Base-by-base conservation (phyloP, 1,139 yeast genomes). In the Magnusiomyces fungicola region DNA sequence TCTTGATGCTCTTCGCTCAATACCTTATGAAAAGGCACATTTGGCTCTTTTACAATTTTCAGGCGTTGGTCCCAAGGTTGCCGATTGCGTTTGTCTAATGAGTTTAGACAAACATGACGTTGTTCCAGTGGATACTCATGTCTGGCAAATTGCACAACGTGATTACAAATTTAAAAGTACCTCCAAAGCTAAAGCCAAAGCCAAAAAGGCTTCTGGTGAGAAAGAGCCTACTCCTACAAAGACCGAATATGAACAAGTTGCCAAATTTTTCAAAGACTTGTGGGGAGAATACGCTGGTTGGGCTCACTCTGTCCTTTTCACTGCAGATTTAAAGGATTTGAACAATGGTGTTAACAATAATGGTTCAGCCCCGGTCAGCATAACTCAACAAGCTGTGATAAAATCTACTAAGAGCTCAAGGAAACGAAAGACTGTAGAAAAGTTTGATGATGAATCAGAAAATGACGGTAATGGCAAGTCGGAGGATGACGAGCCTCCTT, bases 21-120 rank as follows among this genome's bases (percentile, higher is more conserved):
- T 63, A 30, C 66, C 75, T 3, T 81, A 82, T 56, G 75, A 74
- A 46, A 76, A 75, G 7, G 82, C 87, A 1, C 85, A 84, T 55
- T 76, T 77, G 18, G 81, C 77, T 53, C 68, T 94, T 43, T 69
- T 84, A 54, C 75, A 78, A 55, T 81, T 85, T 55, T 74, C 78
- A 2, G 99, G 99, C 0, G 97, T 94, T 0, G 99, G 99, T 0
- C 97, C 98, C 0, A 92, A 92, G 67, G 98, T 92, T 1, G 97
- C 99, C 0, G 98, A 94, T 60, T 92, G 99, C 64, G 86, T 83
- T 56, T 83, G 95, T 56, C 70, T 92, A 38, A 90, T 92, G 97
- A 85, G 96, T 1, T 70, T 94, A 47, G 94, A 85, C 59, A 85
- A 89, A 68, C 89, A 84, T 59, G 88, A 83, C 51, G 78, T 88